Evolutionary conservation across 306 rosid species (phyloP), one percentile per base, ranked within the genome.

Genomic region (Lathyrus sativus): DNA sequence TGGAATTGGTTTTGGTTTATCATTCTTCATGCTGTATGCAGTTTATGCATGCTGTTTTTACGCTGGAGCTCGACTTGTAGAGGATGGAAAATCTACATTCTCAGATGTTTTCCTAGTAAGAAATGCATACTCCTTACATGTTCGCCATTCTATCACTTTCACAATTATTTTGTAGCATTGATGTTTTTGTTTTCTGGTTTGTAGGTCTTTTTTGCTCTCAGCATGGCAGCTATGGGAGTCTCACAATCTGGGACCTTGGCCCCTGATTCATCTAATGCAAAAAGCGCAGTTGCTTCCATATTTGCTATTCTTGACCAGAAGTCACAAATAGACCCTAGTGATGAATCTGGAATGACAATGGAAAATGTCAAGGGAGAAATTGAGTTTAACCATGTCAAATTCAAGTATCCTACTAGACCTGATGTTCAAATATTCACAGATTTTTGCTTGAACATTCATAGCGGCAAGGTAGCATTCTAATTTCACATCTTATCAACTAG

Each of bases 131-230:
- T 62, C 61, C 80, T 33, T 55, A 64, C 44, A 53, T n/a, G 57
- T 38, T 49, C 35, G 41, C 37, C 68, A 26, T 33, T 67, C 61
- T 48, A 10, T 50, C 60, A 43, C 68, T 12, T 46, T 14, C 38
- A 24, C 44, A 37, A 29, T 41, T 63, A 54, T 56, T 49, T 24
- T 11, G 11, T 59, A 28, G 26, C 62, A 65, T 49, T 70, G 33
- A 46, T 64, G 7, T 8, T 49, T 44, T 61, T 1, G 7, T 78
- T 41, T 68, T 9, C 39, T 37, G 53, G 19, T 50, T 69, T 59
- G 12, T 82, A 89, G 95, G 96, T 87, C 39, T 90, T 87, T 76
- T 90, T 76, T 70, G 87, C 88, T 39, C 86, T 90, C 48, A 79
- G 81, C 28, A 66, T 83, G 86, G 83, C 88, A 31, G 83, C 95